Evolutionary conservation across 2,329 filamentous ascomycete species (phyloP).

Genomic region (Capronia epimyces): DNA sequence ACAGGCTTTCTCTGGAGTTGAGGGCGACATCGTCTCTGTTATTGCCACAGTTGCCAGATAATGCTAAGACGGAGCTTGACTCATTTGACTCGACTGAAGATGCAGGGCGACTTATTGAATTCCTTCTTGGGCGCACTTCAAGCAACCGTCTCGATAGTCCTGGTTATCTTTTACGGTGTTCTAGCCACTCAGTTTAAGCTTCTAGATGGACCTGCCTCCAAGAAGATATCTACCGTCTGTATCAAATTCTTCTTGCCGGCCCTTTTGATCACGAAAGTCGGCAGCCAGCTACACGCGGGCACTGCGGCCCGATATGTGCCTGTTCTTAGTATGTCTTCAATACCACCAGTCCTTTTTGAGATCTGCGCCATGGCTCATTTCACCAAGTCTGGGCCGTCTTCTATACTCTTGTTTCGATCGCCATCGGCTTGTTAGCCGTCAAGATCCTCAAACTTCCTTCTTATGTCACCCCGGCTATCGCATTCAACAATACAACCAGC

Average conservation of each 20-base stretch:
- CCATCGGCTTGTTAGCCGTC: conserved; percentile 40
- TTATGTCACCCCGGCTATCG: conserved; percentile 50
- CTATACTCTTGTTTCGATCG: conserved; percentile 47
- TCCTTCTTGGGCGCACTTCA: conserved; percentile 50
- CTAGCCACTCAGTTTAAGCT: conserved; percentile 47
- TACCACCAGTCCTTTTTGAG: neutral
- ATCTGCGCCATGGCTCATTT: conserved; percentile 4
- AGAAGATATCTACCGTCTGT: conserved; percentile 48
- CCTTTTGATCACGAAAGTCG: conserved; percentile 50
- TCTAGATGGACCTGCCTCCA: conserved; percentile 44
- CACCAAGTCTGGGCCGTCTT: conserved; percentile 46
- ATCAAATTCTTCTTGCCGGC: conserved; percentile 51
- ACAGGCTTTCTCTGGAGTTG: neutral
- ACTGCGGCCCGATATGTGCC: conserved; percentile 48
- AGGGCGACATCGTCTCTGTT: neutral
- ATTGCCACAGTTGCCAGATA: neutral
- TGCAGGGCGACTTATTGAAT: conserved; percentile 22
- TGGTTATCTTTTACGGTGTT: conserved; percentile 51
- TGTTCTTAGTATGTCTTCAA: conserved; percentile 38
- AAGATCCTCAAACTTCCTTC: conserved; percentile 45
- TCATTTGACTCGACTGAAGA: conserved; percentile 26
- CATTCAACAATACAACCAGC: conserved; percentile 55
- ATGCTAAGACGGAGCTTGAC: conserved; percentile 13
- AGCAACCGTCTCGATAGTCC: conserved; percentile 49
- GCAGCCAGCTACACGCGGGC: conserved; percentile 45